These are phyloP conservation scores for Magnaporthiopsis incrustans DNA, from an alignment of 2,329 filamentous ascomycete genomes.

Conservation along the genomic window DNA sequence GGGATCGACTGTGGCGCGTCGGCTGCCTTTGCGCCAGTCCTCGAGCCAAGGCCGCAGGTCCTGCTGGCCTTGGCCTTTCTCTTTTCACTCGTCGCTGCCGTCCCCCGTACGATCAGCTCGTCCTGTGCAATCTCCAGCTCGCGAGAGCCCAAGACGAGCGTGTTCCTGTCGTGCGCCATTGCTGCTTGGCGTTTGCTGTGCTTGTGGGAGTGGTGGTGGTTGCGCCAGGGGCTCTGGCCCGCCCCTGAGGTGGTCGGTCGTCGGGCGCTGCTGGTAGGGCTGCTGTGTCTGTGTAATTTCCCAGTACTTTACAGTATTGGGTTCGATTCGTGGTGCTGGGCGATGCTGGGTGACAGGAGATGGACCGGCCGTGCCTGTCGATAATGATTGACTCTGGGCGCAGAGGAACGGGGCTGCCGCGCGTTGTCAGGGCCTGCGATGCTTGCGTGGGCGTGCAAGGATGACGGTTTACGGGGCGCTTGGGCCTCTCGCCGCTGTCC, in stretches of 20 bases:
- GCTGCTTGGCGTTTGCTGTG: background rate
- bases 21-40: no score
- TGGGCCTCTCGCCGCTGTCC: no score
- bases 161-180: slow-evolving; percentile 5
- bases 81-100: background rate
- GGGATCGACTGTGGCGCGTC: slow-evolving; percentile 43
- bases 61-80: background rate
- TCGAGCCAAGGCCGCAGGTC: slow-evolving; percentile 3
- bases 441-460: background rate
- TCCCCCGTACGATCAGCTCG: slow-evolving; percentile 2
- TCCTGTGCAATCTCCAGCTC: background rate
- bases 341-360: no score
- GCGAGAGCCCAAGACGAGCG: background rate
- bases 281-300: no score
- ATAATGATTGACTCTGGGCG: background rate
- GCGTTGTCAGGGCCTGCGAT: background rate
- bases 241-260: background rate
- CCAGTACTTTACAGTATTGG: background rate
- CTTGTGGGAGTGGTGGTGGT: background rate
- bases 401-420: background rate
- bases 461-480: background rate
- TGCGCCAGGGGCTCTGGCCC: background rate
- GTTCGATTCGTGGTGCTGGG: background rate
- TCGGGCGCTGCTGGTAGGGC: background rate
- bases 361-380: background rate